These are phyloP conservation scores for Kluyveromyces sp. DNA, from an alignment of 1,139 yeast species.

Conservation along the genomic window DNA sequence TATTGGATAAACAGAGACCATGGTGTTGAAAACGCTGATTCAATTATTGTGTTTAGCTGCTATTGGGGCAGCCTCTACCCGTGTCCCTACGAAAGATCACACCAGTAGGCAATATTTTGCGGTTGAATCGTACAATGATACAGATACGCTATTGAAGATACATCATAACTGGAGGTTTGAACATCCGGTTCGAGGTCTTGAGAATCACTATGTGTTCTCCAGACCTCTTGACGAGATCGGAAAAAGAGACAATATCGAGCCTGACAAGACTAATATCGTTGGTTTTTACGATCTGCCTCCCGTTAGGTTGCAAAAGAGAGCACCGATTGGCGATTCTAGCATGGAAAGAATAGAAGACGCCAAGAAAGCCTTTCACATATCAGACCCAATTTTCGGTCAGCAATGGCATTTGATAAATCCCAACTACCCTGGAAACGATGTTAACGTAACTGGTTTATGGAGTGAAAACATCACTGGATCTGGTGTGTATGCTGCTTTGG, in stretches of 20 bases:
- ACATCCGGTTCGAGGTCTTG: conserved; percentile 52
- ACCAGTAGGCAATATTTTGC: conserved; percentile 43
- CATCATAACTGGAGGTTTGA: conserved; percentile 46
- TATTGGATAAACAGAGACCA: too few relatives aligned
- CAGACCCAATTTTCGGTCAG: conserved; percentile 69
- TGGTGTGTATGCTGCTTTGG: conserved; percentile 76
- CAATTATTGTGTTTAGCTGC: not conserved
- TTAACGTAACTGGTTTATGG: conserved; percentile 88
- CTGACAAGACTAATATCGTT: conserved; percentile 31
- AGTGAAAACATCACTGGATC: conserved; percentile 71
- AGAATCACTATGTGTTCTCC: conserved; percentile 58
- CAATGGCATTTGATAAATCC: conserved; percentile 93
- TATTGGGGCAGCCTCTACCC: not conserved
- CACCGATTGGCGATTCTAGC: conserved; percentile 43
- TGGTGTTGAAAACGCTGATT: not conserved
- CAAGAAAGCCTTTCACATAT: conserved; percentile 50
- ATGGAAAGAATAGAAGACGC: conserved; percentile 39
- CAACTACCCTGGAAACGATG: conserved; percentile 67
- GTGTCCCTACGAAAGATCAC: conserved; percentile 34
- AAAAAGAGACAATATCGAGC: conserved; percentile 17
- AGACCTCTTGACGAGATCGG: conserved; percentile 9
- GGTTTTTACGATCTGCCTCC: conserved; percentile 49
- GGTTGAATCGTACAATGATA: conserved; percentile 39
- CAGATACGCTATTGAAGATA: conserved; percentile 33
- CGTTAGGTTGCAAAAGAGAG: conserved; percentile 41